These are phyloP conservation scores for Diaporthe batatas DNA, from an alignment of 2,329 filamentous ascomycete genomes.

Conservation along the genomic window DNA sequence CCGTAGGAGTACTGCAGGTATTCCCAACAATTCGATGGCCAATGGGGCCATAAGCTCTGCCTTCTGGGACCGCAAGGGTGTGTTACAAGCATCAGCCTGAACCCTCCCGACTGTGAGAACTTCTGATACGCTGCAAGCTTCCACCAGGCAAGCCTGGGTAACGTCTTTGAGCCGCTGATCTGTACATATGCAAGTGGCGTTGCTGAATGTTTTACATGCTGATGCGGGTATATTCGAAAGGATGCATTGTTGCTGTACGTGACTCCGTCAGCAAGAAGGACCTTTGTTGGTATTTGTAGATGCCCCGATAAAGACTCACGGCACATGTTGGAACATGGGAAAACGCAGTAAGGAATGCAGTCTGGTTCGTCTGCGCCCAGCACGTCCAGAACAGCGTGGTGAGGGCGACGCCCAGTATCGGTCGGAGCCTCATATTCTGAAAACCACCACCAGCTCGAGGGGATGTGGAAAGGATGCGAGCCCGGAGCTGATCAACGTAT, in stretches of 20 bases:
- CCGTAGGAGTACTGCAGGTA: slow-evolving; percentile 53
- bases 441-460: background rate
- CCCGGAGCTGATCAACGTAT: background rate
- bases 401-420: slow-evolving; percentile 11
- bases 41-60: slow-evolving; percentile 52
- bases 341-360: slow-evolving; percentile 35
- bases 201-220: slow-evolving; percentile 45
- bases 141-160: slow-evolving; percentile 46
- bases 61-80: slow-evolving; percentile 50
- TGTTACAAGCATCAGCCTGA: slow-evolving; percentile 52
- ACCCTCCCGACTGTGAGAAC: slow-evolving; percentile 50
- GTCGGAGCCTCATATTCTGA: slow-evolving; percentile 2
- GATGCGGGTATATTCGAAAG: slow-evolving; percentile 45
- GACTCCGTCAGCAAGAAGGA: background rate
- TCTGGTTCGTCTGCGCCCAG: slow-evolving; percentile 21
- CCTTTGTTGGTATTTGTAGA: background rate
- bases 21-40: slow-evolving; percentile 53
- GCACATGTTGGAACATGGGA: slow-evolving; percentile 25
- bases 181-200: slow-evolving; percentile 50
- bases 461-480: background rate
- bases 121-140: slow-evolving; percentile 47
- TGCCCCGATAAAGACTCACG: background rate
- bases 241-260: slow-evolving; percentile 46
- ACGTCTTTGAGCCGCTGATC: slow-evolving; percentile 43
- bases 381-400: slow-evolving; percentile 16